phyloP scores from a whole-genome alignment of 2,329 filamentous ascomycete genomes.

The Torrubiellomyces zombiae region DNA sequence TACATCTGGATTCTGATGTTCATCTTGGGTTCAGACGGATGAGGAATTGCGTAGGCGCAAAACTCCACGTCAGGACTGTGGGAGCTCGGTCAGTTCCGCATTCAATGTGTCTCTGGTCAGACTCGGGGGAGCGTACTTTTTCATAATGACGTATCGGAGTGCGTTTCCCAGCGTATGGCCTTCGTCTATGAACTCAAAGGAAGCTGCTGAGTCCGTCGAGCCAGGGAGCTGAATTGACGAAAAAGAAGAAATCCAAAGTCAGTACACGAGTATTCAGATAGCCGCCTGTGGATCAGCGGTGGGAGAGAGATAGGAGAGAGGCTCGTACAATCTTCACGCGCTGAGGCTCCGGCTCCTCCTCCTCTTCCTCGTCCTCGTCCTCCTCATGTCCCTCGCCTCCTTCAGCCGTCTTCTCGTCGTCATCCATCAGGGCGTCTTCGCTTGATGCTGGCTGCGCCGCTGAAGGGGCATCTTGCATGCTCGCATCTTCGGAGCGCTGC shows the following conservation, averaged over 20 bases:
- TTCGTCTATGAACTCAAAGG: conserved; percentile 86
- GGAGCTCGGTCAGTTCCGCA: conserved; percentile 4
- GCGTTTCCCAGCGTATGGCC: conserved; percentile 94
- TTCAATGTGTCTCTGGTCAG: no score
- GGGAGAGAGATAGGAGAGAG: neutral
- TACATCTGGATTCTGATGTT: conserved; percentile 96
- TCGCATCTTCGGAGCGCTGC: conserved; percentile 16
- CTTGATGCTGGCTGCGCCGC: conserved; percentile 18
- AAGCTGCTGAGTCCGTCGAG: conserved; percentile 73
- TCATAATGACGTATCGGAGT: conserved; percentile 90
- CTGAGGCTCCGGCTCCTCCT: conserved; percentile 33
- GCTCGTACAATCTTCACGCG: conserved; percentile 43
- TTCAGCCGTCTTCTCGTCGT: conserved; percentile 11
- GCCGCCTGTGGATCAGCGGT: neutral
- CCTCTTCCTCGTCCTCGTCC: conserved; percentile 26
- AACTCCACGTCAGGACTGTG: conserved; percentile 86
- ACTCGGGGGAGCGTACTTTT: conserved; percentile 53
- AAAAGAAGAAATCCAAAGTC: no score
- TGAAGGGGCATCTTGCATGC: conserved; percentile 28
- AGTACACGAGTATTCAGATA: neutral
- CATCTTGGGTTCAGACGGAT: conserved; percentile 93
- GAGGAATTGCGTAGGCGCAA: conserved; percentile 93
- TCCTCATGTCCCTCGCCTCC: conserved; percentile 18
- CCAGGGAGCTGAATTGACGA: conserved; percentile 66
- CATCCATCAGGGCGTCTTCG: conserved; percentile 17